Conservation (phyloP, 345 rosid species). For the Pugionium cornutum region DNA sequence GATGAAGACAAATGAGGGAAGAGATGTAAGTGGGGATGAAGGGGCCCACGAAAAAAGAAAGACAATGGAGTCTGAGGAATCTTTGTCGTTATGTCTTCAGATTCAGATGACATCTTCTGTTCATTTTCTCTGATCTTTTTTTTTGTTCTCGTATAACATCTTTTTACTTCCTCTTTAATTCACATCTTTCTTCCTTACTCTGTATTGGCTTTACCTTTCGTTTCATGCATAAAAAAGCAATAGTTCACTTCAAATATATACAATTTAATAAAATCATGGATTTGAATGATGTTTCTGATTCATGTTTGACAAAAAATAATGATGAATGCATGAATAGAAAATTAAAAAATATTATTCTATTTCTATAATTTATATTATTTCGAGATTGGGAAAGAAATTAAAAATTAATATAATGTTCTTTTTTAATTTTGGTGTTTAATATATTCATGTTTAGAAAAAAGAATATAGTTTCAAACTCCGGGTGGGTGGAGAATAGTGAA, state of each 20-base stretch:
- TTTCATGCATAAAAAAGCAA: neutral
- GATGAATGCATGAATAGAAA: too few relatives aligned
- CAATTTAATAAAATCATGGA: neutral
- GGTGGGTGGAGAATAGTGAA: too few relatives aligned
- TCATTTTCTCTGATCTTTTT: constrained; percentile 16
- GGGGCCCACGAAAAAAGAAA: constrained; percentile 40
- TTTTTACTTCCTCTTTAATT: neutral
- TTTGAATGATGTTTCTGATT: neutral
- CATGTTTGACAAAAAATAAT: too few relatives aligned
- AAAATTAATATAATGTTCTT: too few relatives aligned
- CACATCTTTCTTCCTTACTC: neutral
- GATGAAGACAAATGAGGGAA: constrained; percentile 30
- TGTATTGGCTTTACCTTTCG: constrained; percentile 7
- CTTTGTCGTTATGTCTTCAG: constrained; percentile 55
- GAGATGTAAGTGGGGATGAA: constrained; percentile 32
- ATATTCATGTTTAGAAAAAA: too few relatives aligned
- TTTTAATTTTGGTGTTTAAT: too few relatives aligned
- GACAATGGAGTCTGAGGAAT: constrained; percentile 50
- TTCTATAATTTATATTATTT: too few relatives aligned
- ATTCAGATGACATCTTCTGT: constrained; percentile 31
- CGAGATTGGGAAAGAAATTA: too few relatives aligned
- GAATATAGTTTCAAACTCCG: too few relatives aligned
- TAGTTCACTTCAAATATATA: neutral
- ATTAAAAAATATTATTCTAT: too few relatives aligned
- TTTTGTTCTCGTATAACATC: neutral